phyloP scores from a whole-genome alignment of 768 basidiomycete species.

The Udeniomyces megalosporus region DNA sequence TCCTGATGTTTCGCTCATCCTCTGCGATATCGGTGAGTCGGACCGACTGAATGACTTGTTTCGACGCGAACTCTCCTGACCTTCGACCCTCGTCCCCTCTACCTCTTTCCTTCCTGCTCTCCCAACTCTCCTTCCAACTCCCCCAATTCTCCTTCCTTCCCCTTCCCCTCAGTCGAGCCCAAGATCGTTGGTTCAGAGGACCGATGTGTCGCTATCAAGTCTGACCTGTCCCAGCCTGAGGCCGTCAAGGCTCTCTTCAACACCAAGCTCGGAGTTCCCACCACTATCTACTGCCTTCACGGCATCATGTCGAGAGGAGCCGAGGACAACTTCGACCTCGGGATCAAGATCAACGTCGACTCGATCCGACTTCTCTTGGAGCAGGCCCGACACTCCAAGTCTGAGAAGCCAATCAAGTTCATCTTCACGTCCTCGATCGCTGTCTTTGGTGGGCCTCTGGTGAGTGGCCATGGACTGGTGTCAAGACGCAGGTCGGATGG shows the following conservation, averaged over 20 bases:
- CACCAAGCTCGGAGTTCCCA: conserved; percentile 14
- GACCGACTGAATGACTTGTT: too few species aligned
- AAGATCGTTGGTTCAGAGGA: not conserved
- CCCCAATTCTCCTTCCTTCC: not conserved
- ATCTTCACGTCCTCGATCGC: conserved; percentile 28
- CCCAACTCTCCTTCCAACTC: not conserved
- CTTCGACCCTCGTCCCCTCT: not conserved
- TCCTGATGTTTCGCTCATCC: not conserved
- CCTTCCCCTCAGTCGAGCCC: not conserved
- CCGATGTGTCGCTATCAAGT: conserved; percentile 15
- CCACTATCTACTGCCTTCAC: conserved; percentile 13
- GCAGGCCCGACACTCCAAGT: conserved; percentile 21
- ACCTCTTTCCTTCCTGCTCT: not conserved
- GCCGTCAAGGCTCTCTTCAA: conserved; percentile 17
- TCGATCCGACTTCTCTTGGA: conserved; percentile 24
- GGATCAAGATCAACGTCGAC: conserved; percentile 31
- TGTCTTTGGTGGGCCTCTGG: conserved; percentile 21
- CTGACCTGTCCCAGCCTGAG: conserved; percentile 16
- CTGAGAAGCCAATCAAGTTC: conserved; percentile 22
- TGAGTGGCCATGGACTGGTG: too few species aligned
- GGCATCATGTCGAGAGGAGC: conserved; percentile 50
- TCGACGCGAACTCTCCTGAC: too few species aligned
- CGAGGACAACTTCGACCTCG: conserved; percentile 45
- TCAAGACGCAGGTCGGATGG: too few species aligned
- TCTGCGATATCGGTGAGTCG: not conserved